Evolutionary conservation across 2,329 filamentous ascomycete species (phyloP).

Genomic region (Botrytis tulipae): DNA sequence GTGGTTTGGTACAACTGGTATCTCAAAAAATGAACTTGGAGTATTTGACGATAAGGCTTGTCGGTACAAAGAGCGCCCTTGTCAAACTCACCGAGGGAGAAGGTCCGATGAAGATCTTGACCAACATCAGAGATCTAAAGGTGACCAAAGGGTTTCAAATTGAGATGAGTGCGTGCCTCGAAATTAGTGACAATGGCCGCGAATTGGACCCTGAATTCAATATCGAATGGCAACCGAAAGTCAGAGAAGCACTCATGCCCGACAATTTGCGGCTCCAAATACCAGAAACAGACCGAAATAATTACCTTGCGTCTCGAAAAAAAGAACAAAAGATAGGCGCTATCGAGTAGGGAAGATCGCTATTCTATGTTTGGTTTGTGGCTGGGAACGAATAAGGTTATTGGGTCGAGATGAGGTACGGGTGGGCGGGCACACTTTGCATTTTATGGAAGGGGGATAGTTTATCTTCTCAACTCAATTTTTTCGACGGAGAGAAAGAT

Average conservation of each 20-base stretch:
- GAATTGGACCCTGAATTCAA: no score
- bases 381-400: neutral
- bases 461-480: neutral
- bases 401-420: neutral
- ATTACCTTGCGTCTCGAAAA: neutral
- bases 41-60: neutral
- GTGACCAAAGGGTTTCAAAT: neutral
- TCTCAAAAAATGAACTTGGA: neutral
- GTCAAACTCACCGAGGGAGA: neutral
- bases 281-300: neutral
- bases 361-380: neutral
- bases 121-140: neutral
- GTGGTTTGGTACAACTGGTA: no score
- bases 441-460: neutral
- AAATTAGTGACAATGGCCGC: no score
- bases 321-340: neutral
- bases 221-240: no score
- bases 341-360: no score
- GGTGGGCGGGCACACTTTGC: neutral
- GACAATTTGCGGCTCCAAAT: accelerated
- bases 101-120: neutral
- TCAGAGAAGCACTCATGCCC: neutral
- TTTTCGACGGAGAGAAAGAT: neutral
- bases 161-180: no score
- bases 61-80: neutral